Conservation (phyloP, 177 flowering plant species). For the Vitis hybrid region DNA sequence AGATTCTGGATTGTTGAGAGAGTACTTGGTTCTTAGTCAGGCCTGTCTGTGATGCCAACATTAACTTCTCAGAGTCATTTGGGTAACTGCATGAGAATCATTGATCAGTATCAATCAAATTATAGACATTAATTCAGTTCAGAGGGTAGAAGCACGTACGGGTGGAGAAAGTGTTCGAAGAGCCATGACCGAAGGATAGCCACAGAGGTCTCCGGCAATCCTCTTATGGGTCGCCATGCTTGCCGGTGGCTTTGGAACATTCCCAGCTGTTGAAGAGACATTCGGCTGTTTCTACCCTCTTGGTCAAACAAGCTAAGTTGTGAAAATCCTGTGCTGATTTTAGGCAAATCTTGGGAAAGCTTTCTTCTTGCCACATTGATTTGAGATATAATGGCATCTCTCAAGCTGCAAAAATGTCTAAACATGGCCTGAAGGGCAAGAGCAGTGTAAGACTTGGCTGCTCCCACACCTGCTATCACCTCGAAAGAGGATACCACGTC, state of each 20-base stretch:
- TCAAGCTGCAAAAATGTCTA: constrained; percentile 66
- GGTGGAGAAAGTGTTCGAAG: constrained; percentile 87
- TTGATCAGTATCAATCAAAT: not conserved
- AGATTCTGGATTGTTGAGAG: not conserved
- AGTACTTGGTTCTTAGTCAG: constrained; percentile 74
- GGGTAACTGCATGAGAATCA: constrained; percentile 59
- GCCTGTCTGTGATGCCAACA: constrained; percentile 86
- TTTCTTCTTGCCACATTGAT: constrained; percentile 38
- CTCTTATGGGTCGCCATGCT: constrained; percentile 81
- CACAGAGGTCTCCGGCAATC: constrained; percentile 82
- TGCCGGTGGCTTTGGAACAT: constrained; percentile 52
- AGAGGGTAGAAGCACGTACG: constrained; percentile 44
- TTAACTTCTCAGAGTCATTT: constrained; percentile 77
- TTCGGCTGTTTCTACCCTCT: constrained; percentile 32
- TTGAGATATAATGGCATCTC: constrained; percentile 63
- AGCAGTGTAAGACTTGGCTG: constrained; percentile 72
- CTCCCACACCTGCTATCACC: constrained; percentile 58
- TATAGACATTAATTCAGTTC: not conserved
- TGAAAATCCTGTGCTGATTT: constrained; percentile 43
- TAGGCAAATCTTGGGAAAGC: constrained; percentile 42
- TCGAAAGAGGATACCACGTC: constrained; percentile 71
- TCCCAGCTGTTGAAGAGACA: constrained; percentile 66
- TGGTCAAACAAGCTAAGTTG: constrained; percentile 61
- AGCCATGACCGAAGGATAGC: constrained; percentile 83
- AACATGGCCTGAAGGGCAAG: constrained; percentile 85